A percentile compares a stretch with the other conserved stretches of the same genome.
These are phyloP conservation scores for Xylariaceae sp. DNA, from an alignment of 2,329 filamentous ascomycete genomes.

Conservation along the genomic window DNA sequence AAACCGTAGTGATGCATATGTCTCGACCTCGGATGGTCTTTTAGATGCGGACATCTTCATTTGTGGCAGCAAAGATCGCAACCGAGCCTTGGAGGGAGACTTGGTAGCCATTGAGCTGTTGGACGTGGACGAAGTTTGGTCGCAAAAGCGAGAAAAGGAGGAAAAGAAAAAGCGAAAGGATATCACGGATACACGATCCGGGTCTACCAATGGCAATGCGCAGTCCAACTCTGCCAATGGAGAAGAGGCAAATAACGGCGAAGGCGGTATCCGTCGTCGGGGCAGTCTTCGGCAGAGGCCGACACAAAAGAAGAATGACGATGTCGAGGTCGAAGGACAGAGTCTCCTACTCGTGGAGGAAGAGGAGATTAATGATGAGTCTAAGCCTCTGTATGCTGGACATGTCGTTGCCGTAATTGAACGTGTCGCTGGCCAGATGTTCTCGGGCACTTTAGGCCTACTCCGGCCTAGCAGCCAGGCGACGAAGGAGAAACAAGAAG, in stretches of 20 bases:
- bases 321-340: conserved; percentile 97
- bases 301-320: conserved; percentile 99
- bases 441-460: conserved; percentile 90
- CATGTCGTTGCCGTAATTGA: conserved; percentile 97
- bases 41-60: conserved; percentile 99
- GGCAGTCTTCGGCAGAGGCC: conserved; percentile 94
- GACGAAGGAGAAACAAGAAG: conserved; percentile 99
- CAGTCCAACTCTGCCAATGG: conserved; percentile 60
- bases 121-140: conserved; percentile 97
- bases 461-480: conserved; percentile 95
- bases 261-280: conserved; percentile 85
- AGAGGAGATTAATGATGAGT: conserved; percentile 97
- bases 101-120: conserved; percentile 93
- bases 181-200: conserved; percentile 83
- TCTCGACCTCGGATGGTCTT: conserved; percentile 80
- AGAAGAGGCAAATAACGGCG: conserved; percentile 55
- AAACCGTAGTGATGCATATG: conserved; percentile 97
- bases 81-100: conserved; percentile 93
- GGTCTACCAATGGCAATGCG: conserved; percentile 68
- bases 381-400: conserved; percentile 94
- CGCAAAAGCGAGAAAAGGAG: conserved; percentile 97
- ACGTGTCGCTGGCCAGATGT: conserved; percentile 97
- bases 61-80: conserved; percentile 97
- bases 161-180: conserved; percentile 99
- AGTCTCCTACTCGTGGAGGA: conserved; percentile 95